phyloP scores from a whole-genome alignment of 768 basidiomycete species.

The Phlebiopsis flavidoalba region DNA sequence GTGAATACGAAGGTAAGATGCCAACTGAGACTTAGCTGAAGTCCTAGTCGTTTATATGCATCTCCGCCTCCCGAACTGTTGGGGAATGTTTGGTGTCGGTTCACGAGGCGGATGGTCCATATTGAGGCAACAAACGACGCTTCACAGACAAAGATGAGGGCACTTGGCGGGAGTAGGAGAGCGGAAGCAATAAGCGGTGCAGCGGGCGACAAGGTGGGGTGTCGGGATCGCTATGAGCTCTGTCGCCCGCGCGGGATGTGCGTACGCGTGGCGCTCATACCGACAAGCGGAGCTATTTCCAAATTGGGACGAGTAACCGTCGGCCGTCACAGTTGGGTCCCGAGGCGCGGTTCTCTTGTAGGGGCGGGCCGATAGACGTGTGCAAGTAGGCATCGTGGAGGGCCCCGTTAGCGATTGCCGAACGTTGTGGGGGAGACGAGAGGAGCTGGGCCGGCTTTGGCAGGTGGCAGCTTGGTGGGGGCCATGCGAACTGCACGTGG shows the following conservation, averaged over 20 bases:
- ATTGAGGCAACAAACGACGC: not conserved
- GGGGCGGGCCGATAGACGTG: too few relatives aligned
- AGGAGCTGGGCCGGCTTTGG: not conserved
- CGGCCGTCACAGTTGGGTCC: too few relatives aligned
- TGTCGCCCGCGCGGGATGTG: not conserved
- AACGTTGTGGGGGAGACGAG: not conserved
- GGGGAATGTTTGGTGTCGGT: not conserved
- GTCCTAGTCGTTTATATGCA: not conserved
- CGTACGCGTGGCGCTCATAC: not conserved
- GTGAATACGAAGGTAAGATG: slow-evolving; percentile 1
- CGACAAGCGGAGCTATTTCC: not conserved
- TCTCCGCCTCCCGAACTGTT: not conserved
- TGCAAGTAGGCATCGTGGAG: too few relatives aligned
- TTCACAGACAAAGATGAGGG: not conserved
- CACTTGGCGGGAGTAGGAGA: not conserved
- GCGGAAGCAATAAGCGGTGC: not conserved
- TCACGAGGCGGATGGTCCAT: not conserved
- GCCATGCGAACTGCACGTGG: not conserved
- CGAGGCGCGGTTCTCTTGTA: too few relatives aligned
- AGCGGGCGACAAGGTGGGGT: not conserved
- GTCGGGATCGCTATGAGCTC: not conserved
- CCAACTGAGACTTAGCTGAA: not conserved
- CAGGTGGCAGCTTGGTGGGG: not conserved
- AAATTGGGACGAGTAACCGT: not conserved
- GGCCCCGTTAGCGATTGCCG: too few relatives aligned